Evolutionary conservation across 1,284 basidiomycete genomes (phyloP).

Genomic region (Microbotryum saponariae): DNA sequence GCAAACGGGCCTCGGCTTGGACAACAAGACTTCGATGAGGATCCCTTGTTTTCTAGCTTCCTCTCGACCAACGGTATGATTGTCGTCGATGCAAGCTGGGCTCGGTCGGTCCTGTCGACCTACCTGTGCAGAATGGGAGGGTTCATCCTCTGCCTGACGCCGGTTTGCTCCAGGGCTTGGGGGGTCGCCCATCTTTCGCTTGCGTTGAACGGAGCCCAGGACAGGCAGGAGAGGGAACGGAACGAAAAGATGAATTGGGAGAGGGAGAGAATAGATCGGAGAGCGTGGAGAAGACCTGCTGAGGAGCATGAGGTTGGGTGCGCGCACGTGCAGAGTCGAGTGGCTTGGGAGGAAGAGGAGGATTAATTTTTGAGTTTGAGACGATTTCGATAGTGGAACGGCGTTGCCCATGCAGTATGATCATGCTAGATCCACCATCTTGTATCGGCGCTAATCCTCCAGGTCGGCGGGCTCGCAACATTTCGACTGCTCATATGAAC

Average conservation of each 20-base stretch:
- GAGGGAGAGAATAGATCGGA: constrained; percentile 8
- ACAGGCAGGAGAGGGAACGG: constrained; percentile 6
- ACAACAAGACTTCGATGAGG: neutral
- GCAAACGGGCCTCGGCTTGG: neutral
- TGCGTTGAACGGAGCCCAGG: neutral
- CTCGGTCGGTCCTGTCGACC: neutral
- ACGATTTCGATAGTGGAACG: too few relatives aligned
- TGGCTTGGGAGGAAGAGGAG: constrained; percentile 7
- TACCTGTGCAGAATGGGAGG: neutral
- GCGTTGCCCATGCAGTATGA: too few relatives aligned
- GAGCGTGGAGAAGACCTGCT: neutral
- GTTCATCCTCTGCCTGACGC: constrained; percentile 19
- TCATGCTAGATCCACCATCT: too few relatives aligned
- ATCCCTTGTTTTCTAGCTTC: neutral
- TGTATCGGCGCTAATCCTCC: too few relatives aligned
- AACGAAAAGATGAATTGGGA: constrained; percentile 17
- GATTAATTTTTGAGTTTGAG: neutral
- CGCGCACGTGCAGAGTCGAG: constrained; percentile 11
- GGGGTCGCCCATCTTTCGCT: constrained; percentile 20
- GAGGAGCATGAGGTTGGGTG: constrained; percentile 15
- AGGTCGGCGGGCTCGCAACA: too few relatives aligned
- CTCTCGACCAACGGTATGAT: neutral
- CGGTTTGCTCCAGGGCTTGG: constrained; percentile 17
- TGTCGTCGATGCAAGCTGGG: neutral
- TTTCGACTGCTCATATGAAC: too few relatives aligned